Conservation (phyloP, 2,329 filamentous ascomycete species). For the Pyrenochaeta sp. region DNA sequence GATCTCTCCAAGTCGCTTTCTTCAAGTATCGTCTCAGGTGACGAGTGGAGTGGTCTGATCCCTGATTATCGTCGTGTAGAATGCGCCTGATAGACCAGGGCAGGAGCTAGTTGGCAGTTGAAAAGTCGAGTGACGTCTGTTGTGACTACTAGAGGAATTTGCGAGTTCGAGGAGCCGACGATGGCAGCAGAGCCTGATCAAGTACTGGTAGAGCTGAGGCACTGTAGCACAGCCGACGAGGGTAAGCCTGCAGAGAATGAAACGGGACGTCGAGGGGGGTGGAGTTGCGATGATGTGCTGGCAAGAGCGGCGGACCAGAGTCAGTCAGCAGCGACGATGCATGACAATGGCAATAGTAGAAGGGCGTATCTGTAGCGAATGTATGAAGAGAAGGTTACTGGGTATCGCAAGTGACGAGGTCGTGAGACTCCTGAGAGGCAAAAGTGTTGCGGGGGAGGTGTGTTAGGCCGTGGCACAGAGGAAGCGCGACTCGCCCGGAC, state of each 20-base stretch:
- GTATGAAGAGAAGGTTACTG: slow-evolving; percentile 19
- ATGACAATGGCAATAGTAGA: slow-evolving; percentile 6
- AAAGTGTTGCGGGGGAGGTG: slow-evolving; percentile 18
- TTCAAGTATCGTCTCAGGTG: neutral
- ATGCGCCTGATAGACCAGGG: slow-evolving; percentile 1
- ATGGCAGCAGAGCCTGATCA: slow-evolving; percentile 1
- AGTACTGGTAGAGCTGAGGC: slow-evolving; percentile 7
- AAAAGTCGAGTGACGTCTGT: neutral
- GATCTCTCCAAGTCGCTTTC: slow-evolving; percentile 19
- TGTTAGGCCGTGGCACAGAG: slow-evolving; percentile 8
- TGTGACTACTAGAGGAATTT: neutral
- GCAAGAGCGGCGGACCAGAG: slow-evolving; percentile 21
- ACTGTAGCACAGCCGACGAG: slow-evolving; percentile 23
- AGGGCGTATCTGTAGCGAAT: slow-evolving; percentile 11
- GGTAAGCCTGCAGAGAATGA: slow-evolving; percentile 25
- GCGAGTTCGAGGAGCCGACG: neutral
- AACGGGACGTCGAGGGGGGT: slow-evolving; percentile 22
- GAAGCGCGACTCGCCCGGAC: slow-evolving; percentile 10
- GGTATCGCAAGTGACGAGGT: slow-evolving; percentile 10
- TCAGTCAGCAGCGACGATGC: slow-evolving; percentile 12
- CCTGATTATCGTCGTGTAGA: slow-evolving; percentile 2
- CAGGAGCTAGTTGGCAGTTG: slow-evolving; percentile 1
- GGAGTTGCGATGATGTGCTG: slow-evolving; percentile 23
- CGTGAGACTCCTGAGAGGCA: slow-evolving; percentile 22
- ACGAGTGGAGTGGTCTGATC: neutral